Conservation (phyloP, 2,329 filamentous ascomycete genomes). For the Onygena corvina region DNA sequence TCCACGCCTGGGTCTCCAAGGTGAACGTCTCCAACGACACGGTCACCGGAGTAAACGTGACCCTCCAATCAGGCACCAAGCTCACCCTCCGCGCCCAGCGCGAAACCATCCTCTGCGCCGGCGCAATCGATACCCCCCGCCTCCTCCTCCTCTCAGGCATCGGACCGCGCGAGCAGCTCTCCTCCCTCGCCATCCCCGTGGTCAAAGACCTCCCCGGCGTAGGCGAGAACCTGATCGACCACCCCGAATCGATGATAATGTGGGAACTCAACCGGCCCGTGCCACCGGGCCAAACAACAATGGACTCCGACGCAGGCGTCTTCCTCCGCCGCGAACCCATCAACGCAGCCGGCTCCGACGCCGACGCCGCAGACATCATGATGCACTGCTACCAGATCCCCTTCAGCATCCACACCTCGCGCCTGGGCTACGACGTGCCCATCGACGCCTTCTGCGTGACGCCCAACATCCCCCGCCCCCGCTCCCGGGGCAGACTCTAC, state of each 20-base stretch:
- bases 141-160: conserved; percentile 43
- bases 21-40: conserved; percentile 58
- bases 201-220: conserved; percentile 25
- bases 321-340: conserved; percentile 68
- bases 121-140: conserved; percentile 44
- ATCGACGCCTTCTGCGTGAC: conserved; percentile 86
- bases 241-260: conserved; percentile 55
- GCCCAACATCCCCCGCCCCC: conserved; percentile 74
- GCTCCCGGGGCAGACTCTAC: conserved; percentile 64
- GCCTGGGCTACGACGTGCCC: conserved; percentile 60
- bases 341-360: conserved; percentile 58
- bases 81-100: conserved; percentile 38
- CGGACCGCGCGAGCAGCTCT: conserved; percentile 28
- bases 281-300: conserved; percentile 69
- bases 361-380: conserved; percentile 74
- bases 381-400: conserved; percentile 97
- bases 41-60: conserved; percentile 63
- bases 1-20: conserved; percentile 76
- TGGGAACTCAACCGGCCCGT: conserved; percentile 73
- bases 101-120: conserved; percentile 42
- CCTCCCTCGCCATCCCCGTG: conserved; percentile 20
- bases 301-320: conserved; percentile 81
- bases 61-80: conserved; percentile 47
- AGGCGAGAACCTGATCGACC: conserved; percentile 41
- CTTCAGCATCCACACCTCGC: conserved; percentile 73